Conservation (phyloP, 345 rosid species). For the Eucalyptus regnans region DNA sequence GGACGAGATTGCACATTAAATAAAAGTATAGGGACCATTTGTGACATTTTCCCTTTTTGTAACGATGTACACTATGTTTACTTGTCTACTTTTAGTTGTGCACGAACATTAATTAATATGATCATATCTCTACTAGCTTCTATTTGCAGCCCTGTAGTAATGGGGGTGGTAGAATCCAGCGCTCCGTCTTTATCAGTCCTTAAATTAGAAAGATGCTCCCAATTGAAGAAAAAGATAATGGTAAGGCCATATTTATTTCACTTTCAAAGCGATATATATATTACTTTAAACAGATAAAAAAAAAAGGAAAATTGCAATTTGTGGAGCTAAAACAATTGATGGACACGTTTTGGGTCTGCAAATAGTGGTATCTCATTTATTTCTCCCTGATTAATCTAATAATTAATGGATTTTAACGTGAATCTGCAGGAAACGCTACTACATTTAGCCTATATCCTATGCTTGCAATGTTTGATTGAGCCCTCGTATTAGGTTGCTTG, state of each 20-base stretch:
- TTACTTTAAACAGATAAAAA: neutral
- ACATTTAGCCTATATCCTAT: neutral
- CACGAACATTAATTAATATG: neutral
- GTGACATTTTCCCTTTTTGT: no score
- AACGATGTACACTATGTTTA: neutral
- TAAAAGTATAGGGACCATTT: no score
- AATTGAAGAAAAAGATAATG: neutral
- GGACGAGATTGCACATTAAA: no score
- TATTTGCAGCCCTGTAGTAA: neutral
- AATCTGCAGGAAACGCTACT: neutral
- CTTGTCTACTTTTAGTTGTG: neutral
- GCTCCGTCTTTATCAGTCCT: neutral
- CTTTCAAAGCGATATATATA: neutral
- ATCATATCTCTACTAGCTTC: neutral
- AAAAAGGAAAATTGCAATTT: neutral
- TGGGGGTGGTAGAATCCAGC: neutral
- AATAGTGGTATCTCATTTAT: neutral
- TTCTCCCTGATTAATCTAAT: neutral
- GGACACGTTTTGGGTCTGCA: neutral
- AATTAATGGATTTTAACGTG: rapidly evolving
- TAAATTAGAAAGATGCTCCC: neutral
- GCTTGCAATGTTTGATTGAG: neutral
- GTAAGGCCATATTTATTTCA: neutral
- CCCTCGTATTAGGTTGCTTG: neutral
- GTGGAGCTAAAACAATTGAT: neutral